These are phyloP conservation scores for Fusarium xylarioides DNA, from an alignment of 2,329 filamentous ascomycete species.

Conservation along the genomic window DNA sequence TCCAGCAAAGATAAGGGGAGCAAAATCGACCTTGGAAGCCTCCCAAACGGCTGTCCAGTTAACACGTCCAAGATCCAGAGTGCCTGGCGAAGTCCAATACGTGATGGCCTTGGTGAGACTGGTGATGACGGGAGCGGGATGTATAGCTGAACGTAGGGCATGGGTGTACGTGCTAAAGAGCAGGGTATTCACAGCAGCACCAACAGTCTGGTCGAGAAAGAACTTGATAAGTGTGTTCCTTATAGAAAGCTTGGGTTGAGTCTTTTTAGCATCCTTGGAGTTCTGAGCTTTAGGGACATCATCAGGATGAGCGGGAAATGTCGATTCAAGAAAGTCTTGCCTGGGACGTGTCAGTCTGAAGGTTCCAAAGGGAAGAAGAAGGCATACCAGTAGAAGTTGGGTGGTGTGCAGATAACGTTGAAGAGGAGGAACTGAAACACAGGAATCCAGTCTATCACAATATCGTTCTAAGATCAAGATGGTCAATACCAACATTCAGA, in stretches of 20 bases:
- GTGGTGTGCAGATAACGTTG: constrained; percentile 76
- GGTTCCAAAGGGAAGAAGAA: constrained; percentile 23
- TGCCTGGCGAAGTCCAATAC: constrained; percentile 51
- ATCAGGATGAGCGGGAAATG: constrained; percentile 72
- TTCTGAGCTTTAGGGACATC: constrained; percentile 50
- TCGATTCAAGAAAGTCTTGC: constrained; percentile 79
- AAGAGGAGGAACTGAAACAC: constrained; percentile 82
- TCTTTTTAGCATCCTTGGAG: constrained; percentile 31
- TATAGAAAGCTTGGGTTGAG: constrained; percentile 61
- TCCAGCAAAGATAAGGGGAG: constrained; percentile 72
- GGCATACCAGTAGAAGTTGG: constrained; percentile 82
- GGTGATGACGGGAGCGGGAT: constrained; percentile 50
- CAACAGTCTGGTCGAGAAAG: constrained; percentile 73
- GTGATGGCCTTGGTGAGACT: constrained; percentile 47
- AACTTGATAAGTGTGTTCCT: constrained; percentile 74
- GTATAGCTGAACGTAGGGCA: constrained; percentile 62
- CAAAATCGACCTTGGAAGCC: constrained; percentile 64
- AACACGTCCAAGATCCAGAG: constrained; percentile 57
- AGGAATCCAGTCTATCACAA: constrained; percentile 71
- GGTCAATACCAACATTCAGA: not conserved
- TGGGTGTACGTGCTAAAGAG: constrained; percentile 69
- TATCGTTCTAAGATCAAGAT: constrained; percentile 57
- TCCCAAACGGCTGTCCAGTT: constrained; percentile 56
- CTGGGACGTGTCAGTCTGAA: constrained; percentile 48
- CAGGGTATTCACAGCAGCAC: constrained; percentile 71